Base-by-base conservation (phyloP, 768 basidiomycete species). In the Omphalotus guepiniiformis region DNA sequence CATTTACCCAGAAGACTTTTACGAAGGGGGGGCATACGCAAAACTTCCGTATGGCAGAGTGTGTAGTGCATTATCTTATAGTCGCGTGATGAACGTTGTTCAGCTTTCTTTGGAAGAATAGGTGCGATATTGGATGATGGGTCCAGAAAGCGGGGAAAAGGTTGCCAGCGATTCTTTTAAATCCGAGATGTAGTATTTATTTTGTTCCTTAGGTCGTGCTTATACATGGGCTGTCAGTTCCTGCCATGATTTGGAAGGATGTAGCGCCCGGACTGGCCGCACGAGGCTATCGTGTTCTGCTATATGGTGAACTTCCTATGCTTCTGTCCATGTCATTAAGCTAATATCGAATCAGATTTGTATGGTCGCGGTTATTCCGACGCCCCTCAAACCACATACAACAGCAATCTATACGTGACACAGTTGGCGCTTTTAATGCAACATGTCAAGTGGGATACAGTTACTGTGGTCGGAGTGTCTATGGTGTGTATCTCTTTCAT, bases 381-480 rank as follows among this genome's bases (percentile, higher is more conserved):
- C 47, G 87, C 88, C 1, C 88, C 88, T 0, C 74, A 80, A 18
- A 79, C 75, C 13, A 78, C 74, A 3, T 88, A 91, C 60, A 75
- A 87, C 52, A 65, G 77, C 1, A 65, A 71, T 4, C 69, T 92
- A 3, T 84, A 84, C 58, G 80, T 80, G 1, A 81, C 79, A 0
- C 88, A 91, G 56, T 82, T 92, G n/a, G 89, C 89, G 0, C 73
- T 90, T 5, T 76, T 92, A 40, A 77, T 92, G 75, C 88, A 91
- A 53, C 79, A 89, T 52, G 62, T 90, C 38, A 74, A 71, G 43
- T 92, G 88, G 88, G 71, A 77, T 8, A 75, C 78, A 52, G 80
- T 84, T 0, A 65, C 75, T 44, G 63, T 91, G 30, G 77, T 77
- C 1, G 88, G 86, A 12, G 67, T 88, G 13, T 90, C 88, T 18